These are phyloP conservation scores for Geotrichum citri-aurantii DNA, from an alignment of 1,139 yeast genomes.

Conservation along the genomic window DNA sequence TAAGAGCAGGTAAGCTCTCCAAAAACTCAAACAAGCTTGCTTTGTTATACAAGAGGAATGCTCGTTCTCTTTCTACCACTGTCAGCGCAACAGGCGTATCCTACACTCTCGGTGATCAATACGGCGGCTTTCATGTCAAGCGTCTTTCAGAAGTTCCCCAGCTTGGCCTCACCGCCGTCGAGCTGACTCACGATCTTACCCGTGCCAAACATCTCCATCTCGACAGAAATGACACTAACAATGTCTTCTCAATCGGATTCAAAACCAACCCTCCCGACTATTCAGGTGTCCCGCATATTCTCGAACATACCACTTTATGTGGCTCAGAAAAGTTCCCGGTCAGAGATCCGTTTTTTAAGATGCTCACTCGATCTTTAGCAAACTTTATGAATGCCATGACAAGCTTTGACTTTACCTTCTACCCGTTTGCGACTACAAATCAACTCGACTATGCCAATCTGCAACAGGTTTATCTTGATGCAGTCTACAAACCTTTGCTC, in stretches of 20 bases:
- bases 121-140: constrained; percentile 60
- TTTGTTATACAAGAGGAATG: background rate
- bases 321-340: constrained; percentile 90
- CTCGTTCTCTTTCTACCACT: constrained; percentile 6
- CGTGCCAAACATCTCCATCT: constrained; percentile 83
- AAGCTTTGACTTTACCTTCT: constrained; percentile 90
- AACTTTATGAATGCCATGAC: constrained; percentile 99
- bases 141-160: constrained; percentile 72
- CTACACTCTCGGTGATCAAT: constrained; percentile 48
- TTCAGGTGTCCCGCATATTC: constrained; percentile 92
- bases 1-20: constrained; percentile 9
- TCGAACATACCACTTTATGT: constrained; percentile 93
- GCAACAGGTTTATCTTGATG: constrained; percentile 82
- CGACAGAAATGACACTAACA: constrained; percentile 64
- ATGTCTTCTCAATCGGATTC: constrained; percentile 85
- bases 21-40: background rate
- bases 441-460: constrained; percentile 71
- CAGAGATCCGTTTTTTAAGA: constrained; percentile 94
- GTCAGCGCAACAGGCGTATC: constrained; percentile 22
- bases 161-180: constrained; percentile 72
- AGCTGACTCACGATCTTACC: constrained; percentile 57
- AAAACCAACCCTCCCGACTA: constrained; percentile 91
- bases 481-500: constrained; percentile 77
- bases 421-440: constrained; percentile 95
- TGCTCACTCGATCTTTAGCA: constrained; percentile 82